phyloP scores from a whole-genome alignment of 2,329 filamentous ascomycete genomes.

The Colletotrichum acutatum region DNA sequence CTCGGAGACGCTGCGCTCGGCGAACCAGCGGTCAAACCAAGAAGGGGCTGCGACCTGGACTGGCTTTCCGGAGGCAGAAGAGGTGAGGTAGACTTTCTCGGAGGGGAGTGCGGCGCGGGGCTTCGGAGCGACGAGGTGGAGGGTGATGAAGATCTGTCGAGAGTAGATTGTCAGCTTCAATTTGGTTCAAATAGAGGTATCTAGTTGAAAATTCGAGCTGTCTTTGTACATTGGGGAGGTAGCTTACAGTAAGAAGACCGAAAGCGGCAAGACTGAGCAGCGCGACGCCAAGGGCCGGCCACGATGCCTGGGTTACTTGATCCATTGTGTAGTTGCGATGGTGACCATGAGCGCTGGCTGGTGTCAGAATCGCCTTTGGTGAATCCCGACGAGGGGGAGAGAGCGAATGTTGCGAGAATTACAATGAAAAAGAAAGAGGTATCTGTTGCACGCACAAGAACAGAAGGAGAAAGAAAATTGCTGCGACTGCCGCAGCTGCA shows the following conservation, averaged over 20 bases:
- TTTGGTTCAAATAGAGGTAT: background rate
- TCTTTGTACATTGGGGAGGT: background rate
- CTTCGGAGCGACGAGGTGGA: conserved; percentile 82
- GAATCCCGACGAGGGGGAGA: background rate
- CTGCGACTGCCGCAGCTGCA: conserved; percentile 29
- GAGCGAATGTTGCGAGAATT: conserved; percentile 1
- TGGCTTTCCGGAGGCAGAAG: conserved; percentile 66
- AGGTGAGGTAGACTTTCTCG: conserved; percentile 88
- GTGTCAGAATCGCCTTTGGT: background rate
- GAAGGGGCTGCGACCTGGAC: conserved; percentile 73
- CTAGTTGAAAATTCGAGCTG: background rate
- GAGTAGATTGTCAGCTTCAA: conserved; percentile 11
- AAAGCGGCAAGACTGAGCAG: conserved; percentile 9
- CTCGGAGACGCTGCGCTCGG: conserved; percentile 65
- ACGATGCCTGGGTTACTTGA: conserved; percentile 24
- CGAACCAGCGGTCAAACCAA: conserved; percentile 85
- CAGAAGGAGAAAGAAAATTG: background rate
- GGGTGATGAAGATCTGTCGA: conserved; percentile 67
- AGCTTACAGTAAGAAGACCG: conserved; percentile 20
- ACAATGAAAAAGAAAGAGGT: background rate
- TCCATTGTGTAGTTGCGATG: conserved; percentile 18
- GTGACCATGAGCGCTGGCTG: background rate
- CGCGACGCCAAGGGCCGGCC: conserved; percentile 23
- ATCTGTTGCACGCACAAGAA: background rate
- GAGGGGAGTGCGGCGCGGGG: conserved; percentile 79